Evolutionary conservation across 208 protist genomes (phyloP).

Genomic region (Angomonas ambiguus): DNA sequence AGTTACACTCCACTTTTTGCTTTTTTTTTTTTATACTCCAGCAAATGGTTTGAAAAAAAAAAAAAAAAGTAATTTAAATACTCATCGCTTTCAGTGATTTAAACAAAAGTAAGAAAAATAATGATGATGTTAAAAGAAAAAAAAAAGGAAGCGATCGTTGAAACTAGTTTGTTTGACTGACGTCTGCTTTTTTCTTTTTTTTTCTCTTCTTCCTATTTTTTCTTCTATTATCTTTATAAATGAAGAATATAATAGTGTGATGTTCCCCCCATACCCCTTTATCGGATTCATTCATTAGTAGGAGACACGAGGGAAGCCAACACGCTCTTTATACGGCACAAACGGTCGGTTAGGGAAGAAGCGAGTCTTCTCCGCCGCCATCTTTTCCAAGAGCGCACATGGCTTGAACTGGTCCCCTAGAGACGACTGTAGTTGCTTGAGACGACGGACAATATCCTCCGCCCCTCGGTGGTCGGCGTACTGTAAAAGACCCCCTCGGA

Average conservation of each 20-base stretch:
- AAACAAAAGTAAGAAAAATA: not conserved
- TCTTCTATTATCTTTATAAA: constrained; percentile 4
- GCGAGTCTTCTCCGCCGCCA: constrained; percentile 47
- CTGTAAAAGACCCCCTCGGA: constrained; percentile 73
- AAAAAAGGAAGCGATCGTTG: too few species aligned
- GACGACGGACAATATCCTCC: constrained; percentile 38
- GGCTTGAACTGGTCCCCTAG: constrained; percentile 53
- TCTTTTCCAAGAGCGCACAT: constrained; percentile 40
- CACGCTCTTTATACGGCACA: constrained; percentile 69
- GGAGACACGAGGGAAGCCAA: constrained; percentile 32
- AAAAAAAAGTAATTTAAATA: not conserved
- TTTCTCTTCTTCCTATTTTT: constrained; percentile 6
- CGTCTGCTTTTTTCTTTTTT: not conserved
- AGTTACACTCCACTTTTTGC: too few species aligned
- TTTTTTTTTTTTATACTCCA: too few species aligned
- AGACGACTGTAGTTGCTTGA: constrained; percentile 15
- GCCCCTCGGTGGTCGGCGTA: constrained; percentile 74
- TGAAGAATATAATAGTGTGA: not conserved
- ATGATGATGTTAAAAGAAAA: too few species aligned
- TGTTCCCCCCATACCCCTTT: not conserved
- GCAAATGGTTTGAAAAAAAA: not conserved
- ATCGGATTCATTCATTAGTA: not conserved
- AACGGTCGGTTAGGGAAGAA: constrained; percentile 81
- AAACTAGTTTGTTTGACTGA: too few species aligned
- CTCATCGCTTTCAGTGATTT: too few species aligned